Conservation (phyloP, 208 protist genomes). For the Trypanosoma rangeli region DNA sequence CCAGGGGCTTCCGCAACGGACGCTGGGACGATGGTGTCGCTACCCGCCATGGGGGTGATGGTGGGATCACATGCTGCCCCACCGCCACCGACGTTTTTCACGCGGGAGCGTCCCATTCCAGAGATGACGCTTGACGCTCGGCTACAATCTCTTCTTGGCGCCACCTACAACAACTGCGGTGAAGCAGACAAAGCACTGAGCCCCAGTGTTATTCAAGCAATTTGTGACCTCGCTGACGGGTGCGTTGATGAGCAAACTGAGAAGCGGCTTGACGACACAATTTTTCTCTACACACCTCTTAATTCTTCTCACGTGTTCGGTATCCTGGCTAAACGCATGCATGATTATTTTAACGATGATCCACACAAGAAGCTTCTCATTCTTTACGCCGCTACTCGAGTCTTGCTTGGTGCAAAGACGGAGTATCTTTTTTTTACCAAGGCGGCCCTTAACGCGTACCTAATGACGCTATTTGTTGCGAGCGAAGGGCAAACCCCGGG, state of each 20-base stretch:
- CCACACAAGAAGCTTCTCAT: slow-evolving; percentile 80
- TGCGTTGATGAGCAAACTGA: slow-evolving; percentile 60
- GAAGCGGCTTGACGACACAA: slow-evolving; percentile 52
- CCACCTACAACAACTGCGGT: slow-evolving; percentile 75
- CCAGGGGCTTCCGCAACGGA: slow-evolving; percentile 15
- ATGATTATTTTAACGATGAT: slow-evolving; percentile 71
- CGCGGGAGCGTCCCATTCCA: slow-evolving; percentile 50
- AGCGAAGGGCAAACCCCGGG: slow-evolving; percentile 61
- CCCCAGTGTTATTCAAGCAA: slow-evolving; percentile 67
- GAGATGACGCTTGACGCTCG: slow-evolving; percentile 67
- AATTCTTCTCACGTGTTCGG: slow-evolving; percentile 76
- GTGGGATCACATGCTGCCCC: slow-evolving; percentile 21
- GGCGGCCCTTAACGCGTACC: slow-evolving; percentile 65
- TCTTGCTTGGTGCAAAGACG: slow-evolving; percentile 55
- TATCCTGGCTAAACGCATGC: slow-evolving; percentile 80
- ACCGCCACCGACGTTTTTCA: slow-evolving; percentile 34
- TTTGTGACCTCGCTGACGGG: slow-evolving; percentile 69
- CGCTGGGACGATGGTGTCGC: slow-evolving; percentile 28
- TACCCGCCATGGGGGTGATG: slow-evolving; percentile 58
- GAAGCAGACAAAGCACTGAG: slow-evolving; percentile 56
- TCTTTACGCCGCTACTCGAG: slow-evolving; percentile 74
- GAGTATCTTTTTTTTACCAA: slow-evolving; percentile 49
- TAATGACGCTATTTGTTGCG: slow-evolving; percentile 79
- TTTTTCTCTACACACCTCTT: slow-evolving; percentile 63
- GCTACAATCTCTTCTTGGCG: slow-evolving; percentile 63